Evolutionary conservation across 192 early-diverging fungal species (phyloP), one percentile per base, ranked within the genome.

Genomic region (Phycomyces blakesleeanus): DNA sequence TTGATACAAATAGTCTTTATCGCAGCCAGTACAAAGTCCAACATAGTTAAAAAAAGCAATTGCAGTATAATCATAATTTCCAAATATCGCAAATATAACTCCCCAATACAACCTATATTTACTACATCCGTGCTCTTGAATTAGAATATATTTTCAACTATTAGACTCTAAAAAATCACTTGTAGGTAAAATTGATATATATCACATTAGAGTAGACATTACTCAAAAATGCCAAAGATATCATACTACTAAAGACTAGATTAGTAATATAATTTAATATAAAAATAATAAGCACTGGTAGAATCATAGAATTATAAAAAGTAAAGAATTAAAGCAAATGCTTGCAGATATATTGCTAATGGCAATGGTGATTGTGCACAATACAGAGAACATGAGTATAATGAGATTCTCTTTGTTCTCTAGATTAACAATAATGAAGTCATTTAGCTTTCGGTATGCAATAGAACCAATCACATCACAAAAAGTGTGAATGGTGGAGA

Each of bases 1-100:
- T 95, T 93, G 11, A 92, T 95, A 12, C 85, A 82, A n/a, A 93
- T 85, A 4, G 90, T 91, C 73, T 95, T 95, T 20, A 83, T 54
- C 0, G 93, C 86, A 0, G 89, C 87, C 54, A 95, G 72, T 7
- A 92, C 59, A 0, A 86, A 86, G 29, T 92, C 93, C 0, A 92
- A 57, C 0, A 93, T 76, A 1, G 93, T 95, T 44, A 92, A 65
- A 34, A 92, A 63, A 56, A 93, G 83, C 91, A 41, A 84, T 59
- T 51, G 76, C 59, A 1, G 89, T 87, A 68, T 82, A 89, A 25
- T 80, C 75, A 66, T 93, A 90, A 52, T 93, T 91, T 38, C 89
- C 92, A 15, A 84, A 79, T 6, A 92, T 95, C 8, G 93, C 87
- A 70, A 95, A 73, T 27, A 78, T 85, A 8, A 93, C 92, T 39